Percentiles rank a stretch among this genome's conserved stretches.
These are phyloP conservation scores for Diversispora eburnea DNA, from an alignment of 192 early-diverging fungal species.

Conservation along the genomic window DNA sequence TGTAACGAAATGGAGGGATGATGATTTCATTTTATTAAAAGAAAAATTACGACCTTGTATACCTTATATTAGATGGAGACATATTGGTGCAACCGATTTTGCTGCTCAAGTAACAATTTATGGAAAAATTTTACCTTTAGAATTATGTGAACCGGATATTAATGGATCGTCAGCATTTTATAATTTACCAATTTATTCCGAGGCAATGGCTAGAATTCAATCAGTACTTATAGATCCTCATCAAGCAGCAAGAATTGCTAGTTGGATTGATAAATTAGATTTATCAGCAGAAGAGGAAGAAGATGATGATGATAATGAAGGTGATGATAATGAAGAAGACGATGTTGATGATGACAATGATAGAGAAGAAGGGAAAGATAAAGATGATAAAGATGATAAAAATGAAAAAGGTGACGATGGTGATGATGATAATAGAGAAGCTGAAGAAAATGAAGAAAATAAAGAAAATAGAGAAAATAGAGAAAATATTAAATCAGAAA, in stretches of 20 bases:
- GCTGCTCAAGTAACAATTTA: background rate
- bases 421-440: too few species aligned
- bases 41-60: background rate
- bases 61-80: conserved; percentile 10
- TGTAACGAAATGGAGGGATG: conserved; percentile 2
- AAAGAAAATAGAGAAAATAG: too few species aligned
- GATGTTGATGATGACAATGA: too few species aligned
- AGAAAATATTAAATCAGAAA: too few species aligned
- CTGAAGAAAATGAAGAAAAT: too few species aligned
- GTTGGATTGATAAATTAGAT: conserved; percentile 28
- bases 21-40: conserved; percentile 13
- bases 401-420: too few species aligned
- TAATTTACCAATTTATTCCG: background rate
- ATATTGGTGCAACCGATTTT: conserved; percentile 12
- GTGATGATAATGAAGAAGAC: too few species aligned
- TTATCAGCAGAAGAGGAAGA: background rate
- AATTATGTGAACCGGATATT: background rate
- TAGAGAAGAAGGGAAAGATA: too few species aligned
- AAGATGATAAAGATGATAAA: too few species aligned
- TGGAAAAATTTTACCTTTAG: background rate
- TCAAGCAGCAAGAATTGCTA: conserved; percentile 16
- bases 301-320: background rate
- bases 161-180: background rate
- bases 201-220: background rate
- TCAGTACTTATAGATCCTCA: conserved; percentile 1